phyloP scores from a whole-genome alignment of 1,284 basidiomycete species.

The Ceratobasidium sp. region DNA sequence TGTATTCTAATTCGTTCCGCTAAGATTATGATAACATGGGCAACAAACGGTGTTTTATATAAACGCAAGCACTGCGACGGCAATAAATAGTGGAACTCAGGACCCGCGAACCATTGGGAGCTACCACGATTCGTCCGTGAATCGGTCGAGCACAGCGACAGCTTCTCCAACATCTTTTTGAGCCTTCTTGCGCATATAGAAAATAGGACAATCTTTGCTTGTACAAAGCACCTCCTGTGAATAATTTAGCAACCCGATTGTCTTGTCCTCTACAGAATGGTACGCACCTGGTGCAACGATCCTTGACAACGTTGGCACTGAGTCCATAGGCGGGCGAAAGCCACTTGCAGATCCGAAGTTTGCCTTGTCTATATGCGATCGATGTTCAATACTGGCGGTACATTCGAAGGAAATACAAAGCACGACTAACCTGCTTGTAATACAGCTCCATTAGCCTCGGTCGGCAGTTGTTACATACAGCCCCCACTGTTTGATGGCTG shows the following conservation, averaged over 20 bases:
- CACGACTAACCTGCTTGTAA: slow-evolving; percentile 75
- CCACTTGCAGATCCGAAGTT: slow-evolving; percentile 82
- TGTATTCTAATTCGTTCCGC: slow-evolving; percentile 11
- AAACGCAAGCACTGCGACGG: not conserved
- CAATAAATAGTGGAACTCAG: slow-evolving; percentile 1
- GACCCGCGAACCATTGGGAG: not conserved
- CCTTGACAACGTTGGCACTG: slow-evolving; percentile 97
- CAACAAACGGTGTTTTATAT: not conserved
- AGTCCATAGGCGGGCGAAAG: slow-evolving; percentile 94
- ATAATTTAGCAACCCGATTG: not conserved
- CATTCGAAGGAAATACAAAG: not conserved
- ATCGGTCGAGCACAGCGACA: slow-evolving; percentile 77
- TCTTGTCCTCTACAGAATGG: not conserved
- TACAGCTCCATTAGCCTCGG: slow-evolving; percentile 86
- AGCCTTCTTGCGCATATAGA: slow-evolving; percentile 95
- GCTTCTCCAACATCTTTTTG: slow-evolving; percentile 95
- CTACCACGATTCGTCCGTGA: slow-evolving; percentile 74
- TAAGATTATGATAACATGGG: slow-evolving; percentile 5
- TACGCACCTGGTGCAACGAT: slow-evolving; percentile 84
- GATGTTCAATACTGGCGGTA: not conserved
- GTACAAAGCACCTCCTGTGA: slow-evolving; percentile 91
- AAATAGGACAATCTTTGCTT: slow-evolving; percentile 97
- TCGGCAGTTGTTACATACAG: slow-evolving; percentile 92
- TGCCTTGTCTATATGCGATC: slow-evolving; percentile 52
- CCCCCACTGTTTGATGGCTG: slow-evolving; percentile 77